Base-by-base conservation (phyloP, 163 green algal species). In the Scenedesmus sp. region DNA sequence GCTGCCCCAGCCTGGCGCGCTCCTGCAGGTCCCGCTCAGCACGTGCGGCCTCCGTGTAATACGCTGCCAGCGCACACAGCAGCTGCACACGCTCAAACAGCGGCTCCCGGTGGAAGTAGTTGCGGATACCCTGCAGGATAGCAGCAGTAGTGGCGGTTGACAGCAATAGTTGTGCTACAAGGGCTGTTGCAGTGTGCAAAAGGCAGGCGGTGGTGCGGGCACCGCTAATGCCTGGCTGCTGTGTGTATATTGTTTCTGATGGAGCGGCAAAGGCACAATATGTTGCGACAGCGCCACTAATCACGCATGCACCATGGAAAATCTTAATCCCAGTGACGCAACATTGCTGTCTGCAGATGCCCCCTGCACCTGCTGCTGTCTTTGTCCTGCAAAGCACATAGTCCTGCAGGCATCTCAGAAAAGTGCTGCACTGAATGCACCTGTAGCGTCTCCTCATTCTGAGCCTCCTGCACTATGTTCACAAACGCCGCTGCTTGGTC, bases 41-140 rank as follows among this genome's bases (percentile, higher is more conserved):
- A 1, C 70, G 85, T 0, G 86, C 91, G 61, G 92, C 93, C 9
- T 92, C 84, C 0, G 95, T 96, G 72, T 96, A 68, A 44, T 97
- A 93, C 6, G 94, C 93, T 72, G 95, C 96, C 7, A 96, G 79
- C 0, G 89, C 95, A 81, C 95, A 97, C n/a, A 95, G 91, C 65
- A 98, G 94, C 53, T 96, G 94, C 15, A 98, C 95, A 24, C 93
- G 94, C 86, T 98, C 96, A 86, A 95, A 96, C 0, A 73, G 94
- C 0, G 94, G 93, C 51, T 94, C 92, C 7, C 81, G 42, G 0
- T 87, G 83, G 88, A 97, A 97, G 85, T 94, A 96, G 43, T 93
- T 73, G 72, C 95, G 91, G 15, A 97, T 92, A 26, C 81, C 81
- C n/a, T 68, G 37, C 35, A 81, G 72, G 72, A 51, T 20, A 40